Conservation (phyloP, 768 basidiomycete genomes). For the Phanerochaete carnosa region DNA sequence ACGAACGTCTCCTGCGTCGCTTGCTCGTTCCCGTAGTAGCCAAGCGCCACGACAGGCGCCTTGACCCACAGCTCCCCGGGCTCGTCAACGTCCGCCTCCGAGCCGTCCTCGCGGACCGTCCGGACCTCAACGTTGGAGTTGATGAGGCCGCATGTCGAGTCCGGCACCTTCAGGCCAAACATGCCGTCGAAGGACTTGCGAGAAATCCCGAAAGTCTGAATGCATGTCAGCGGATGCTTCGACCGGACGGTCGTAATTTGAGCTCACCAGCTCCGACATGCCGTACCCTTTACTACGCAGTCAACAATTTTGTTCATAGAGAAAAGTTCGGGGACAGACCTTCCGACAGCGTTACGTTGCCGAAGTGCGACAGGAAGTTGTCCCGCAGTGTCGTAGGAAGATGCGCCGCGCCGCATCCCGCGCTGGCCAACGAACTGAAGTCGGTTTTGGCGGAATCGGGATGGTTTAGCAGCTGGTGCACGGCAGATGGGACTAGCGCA, state of each 20-base stretch:
- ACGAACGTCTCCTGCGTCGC: constrained; percentile 66
- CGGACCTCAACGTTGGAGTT: constrained; percentile 62
- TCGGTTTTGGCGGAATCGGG: not conserved
- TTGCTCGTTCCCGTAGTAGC: constrained; percentile 71
- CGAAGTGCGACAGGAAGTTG: not conserved
- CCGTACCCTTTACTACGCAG: constrained; percentile 65
- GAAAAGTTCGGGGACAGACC: no score
- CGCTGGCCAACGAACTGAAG: constrained; percentile 6
- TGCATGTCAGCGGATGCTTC: not conserved
- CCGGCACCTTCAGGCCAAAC: constrained; percentile 32
- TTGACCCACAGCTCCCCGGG: constrained; percentile 63
- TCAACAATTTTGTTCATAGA: no score
- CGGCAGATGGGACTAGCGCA: constrained; percentile 12
- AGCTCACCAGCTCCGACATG: constrained; percentile 28
- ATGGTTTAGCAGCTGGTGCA: constrained; percentile 12
- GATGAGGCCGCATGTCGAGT: constrained; percentile 54
- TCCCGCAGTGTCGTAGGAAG: constrained; percentile 5
- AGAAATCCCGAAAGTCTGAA: constrained; percentile 54
- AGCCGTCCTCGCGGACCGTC: no score
- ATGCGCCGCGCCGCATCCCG: constrained; percentile 11
- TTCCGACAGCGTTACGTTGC: constrained; percentile 4
- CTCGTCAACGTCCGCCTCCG: no score
- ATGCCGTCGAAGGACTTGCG: constrained; percentile 45
- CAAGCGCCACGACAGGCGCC: constrained; percentile 53
- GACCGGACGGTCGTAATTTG: not conserved